Percentiles rank a stretch among this genome's conserved stretches.
phyloP scores from a whole-genome alignment of 371 early-diverging fungal species.

The Zychaea mexicana region DNA sequence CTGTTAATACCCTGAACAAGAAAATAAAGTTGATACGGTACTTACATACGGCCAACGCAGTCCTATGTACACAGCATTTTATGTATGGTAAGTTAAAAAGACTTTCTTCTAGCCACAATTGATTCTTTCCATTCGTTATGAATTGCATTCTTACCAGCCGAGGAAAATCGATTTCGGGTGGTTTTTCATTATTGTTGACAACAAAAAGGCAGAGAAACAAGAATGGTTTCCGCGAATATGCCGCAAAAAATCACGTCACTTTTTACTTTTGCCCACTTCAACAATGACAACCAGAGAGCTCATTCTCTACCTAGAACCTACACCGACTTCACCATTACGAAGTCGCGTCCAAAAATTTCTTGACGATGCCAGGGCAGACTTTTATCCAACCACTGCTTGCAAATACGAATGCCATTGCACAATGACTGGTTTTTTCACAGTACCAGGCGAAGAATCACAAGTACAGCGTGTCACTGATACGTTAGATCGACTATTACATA shows the following conservation, averaged over 20 bases:
- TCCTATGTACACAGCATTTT: constrained; percentile 12
- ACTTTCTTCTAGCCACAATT: background rate
- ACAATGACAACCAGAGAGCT: constrained; percentile 18
- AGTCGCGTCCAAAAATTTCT: constrained; percentile 22
- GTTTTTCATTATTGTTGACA: constrained; percentile 19
- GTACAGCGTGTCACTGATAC: background rate
- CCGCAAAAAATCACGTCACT: constrained; percentile 3
- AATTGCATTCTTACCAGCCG: constrained; percentile 15
- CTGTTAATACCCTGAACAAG: background rate
- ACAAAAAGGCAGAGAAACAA: background rate
- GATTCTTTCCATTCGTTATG: background rate
- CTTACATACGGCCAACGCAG: constrained; percentile 20
- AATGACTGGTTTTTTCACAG: constrained; percentile 38
- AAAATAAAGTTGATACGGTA: background rate
- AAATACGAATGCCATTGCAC: constrained; percentile 36
- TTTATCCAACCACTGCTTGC: constrained; percentile 26
- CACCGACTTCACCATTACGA: constrained; percentile 7
- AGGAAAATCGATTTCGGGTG: constrained; percentile 19
- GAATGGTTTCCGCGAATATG: no score
- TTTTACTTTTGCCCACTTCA: background rate
- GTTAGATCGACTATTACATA: background rate
- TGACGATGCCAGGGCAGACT: background rate
- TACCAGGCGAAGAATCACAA: constrained; percentile 9
- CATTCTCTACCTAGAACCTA: constrained; percentile 42
- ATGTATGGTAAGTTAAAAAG: no score